Percentiles rank a stretch among this genome's conserved stretches.
phyloP scores from a whole-genome alignment of 768 basidiomycete genomes.

The Suillus subalutaceus region DNA sequence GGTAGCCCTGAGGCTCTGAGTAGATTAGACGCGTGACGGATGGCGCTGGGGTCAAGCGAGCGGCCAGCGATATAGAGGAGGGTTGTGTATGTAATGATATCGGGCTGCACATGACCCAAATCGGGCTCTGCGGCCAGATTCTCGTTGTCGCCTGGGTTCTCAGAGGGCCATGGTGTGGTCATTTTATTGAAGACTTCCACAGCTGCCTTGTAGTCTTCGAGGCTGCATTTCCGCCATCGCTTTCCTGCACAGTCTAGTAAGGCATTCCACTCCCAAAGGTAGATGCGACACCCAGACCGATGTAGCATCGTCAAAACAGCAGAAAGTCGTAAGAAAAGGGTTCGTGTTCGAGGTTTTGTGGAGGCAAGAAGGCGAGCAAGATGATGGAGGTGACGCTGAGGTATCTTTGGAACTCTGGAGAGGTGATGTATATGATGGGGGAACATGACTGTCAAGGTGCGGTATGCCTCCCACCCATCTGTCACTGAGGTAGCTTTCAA shows the following conservation, averaged over 20 bases:
- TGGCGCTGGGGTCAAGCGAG: slow-evolving; percentile 42
- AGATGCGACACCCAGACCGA: slow-evolving; percentile 53
- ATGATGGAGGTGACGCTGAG: slow-evolving; percentile 54
- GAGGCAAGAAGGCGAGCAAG: slow-evolving; percentile 61
- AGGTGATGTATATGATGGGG: slow-evolving; percentile 15
- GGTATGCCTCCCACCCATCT: slow-evolving; percentile 50
- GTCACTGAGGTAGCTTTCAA: slow-evolving; percentile 33
- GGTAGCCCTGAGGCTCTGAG: slow-evolving; percentile 54
- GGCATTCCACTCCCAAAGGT: slow-evolving; percentile 76
- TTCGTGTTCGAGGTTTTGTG: slow-evolving; percentile 57
- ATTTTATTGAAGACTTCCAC: slow-evolving; percentile 65
- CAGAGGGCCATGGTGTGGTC: slow-evolving; percentile 36
- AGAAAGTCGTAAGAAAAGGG: slow-evolving; percentile 65
- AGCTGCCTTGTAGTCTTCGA: slow-evolving; percentile 61
- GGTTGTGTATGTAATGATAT: slow-evolving; percentile 71
- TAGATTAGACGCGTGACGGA: slow-evolving; percentile 57
- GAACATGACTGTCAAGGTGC: slow-evolving; percentile 28
- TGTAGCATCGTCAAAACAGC: slow-evolving; percentile 65
- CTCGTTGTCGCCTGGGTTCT: slow-evolving; percentile 41
- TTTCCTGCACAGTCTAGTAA: slow-evolving; percentile 69
- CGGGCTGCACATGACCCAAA: slow-evolving; percentile 40
- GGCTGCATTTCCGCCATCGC: slow-evolving; percentile 60
- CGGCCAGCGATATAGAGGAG: slow-evolving; percentile 66
- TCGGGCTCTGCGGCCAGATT: slow-evolving; percentile 11
- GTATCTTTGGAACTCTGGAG: slow-evolving; percentile 24